Evolutionary conservation across 768 basidiomycete species (phyloP).

Genomic region (Calocera viscosa): DNA sequence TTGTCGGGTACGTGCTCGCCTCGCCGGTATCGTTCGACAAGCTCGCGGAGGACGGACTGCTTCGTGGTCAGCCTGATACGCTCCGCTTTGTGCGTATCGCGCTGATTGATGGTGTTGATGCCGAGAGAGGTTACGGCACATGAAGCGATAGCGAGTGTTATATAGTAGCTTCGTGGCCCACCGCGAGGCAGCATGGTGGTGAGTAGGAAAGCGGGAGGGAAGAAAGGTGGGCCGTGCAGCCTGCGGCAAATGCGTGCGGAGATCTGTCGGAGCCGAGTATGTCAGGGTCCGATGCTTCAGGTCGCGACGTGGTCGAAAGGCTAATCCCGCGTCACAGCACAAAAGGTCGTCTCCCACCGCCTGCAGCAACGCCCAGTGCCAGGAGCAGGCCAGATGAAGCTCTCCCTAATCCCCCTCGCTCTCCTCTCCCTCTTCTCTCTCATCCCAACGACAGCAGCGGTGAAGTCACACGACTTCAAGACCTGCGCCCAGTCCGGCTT

Average conservation of each 20-base stretch:
- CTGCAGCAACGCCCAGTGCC: not conserved
- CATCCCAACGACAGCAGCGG: constrained; percentile 18
- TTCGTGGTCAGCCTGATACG: not conserved
- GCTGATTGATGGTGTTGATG: not conserved
- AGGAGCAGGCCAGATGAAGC: not conserved
- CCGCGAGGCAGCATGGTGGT: too few relatives aligned
- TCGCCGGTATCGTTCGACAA: not conserved
- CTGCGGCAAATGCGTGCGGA: too few relatives aligned
- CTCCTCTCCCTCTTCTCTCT: constrained; percentile 14
- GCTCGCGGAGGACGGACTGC: not conserved
- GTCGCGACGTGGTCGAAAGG: not conserved
- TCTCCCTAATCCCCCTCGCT: not conserved
- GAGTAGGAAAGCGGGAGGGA: too few relatives aligned
- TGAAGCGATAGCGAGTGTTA: not conserved
- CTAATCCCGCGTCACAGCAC: not conserved
- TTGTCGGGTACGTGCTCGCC: not conserved
- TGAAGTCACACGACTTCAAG: constrained; percentile 74
- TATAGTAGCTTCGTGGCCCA: not conserved
- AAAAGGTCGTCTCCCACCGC: not conserved
- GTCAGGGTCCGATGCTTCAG: too few relatives aligned
- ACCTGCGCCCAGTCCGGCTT: constrained; percentile 90
- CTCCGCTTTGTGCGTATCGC: not conserved
- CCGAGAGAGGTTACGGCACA: not conserved
- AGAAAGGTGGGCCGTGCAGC: too few relatives aligned
- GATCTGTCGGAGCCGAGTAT: too few relatives aligned